Base-by-base conservation (phyloP, 768 basidiomycete species). In the Suillus bovinus region DNA sequence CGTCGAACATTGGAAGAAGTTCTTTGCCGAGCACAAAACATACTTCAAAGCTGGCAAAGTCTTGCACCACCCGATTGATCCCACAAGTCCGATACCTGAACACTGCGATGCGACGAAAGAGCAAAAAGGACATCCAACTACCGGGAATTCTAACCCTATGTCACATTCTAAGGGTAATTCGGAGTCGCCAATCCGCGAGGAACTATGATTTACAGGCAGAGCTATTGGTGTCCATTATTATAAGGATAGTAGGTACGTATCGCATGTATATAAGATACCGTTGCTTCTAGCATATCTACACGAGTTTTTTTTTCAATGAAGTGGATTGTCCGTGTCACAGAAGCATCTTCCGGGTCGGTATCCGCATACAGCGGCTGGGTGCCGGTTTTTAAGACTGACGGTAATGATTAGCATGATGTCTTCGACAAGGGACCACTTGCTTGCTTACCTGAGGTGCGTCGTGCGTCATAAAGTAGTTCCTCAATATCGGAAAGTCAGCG, bases 1-100 rank as follows among this genome's bases (percentile, higher is more conserved):
- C 63, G 77, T 97, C 22, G 74, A 84, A 53, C 88, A 95, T 66
- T 99, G 96, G 96, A 96, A 94, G 77, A 80, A 83, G 33, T 98
- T 96, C 80, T 98, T 95, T 70, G 76, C 80, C 1, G 84, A 91
- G 10, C 91, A 94, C 74, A 87, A 91, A 68, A 83, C 85, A 63
- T 99, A 99, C 73, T 68, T 69, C 59, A 88, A 88, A 69, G 85
- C 93, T 46, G 95, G 95, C 24, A 85, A 76, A 61, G 91, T 97
- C 24, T 76, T 80, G 5, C 92, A 93, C 70, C 82, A 79, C 49
- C 86, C 91, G 34, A 91, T 92, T 72, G 89, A 94, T 75, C 91
- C 90, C 47, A 71, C 77, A 33, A 88, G 82, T 66, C 87, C 90
- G n/a, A 81, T 90, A 67, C 91, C 87, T 22, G 85, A 83, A 65